Percentiles rank a stretch among this genome's conserved stretches.
Conservation (phyloP, 1,284 basidiomycete species). For the Cystobasidium pallidum region DNA sequence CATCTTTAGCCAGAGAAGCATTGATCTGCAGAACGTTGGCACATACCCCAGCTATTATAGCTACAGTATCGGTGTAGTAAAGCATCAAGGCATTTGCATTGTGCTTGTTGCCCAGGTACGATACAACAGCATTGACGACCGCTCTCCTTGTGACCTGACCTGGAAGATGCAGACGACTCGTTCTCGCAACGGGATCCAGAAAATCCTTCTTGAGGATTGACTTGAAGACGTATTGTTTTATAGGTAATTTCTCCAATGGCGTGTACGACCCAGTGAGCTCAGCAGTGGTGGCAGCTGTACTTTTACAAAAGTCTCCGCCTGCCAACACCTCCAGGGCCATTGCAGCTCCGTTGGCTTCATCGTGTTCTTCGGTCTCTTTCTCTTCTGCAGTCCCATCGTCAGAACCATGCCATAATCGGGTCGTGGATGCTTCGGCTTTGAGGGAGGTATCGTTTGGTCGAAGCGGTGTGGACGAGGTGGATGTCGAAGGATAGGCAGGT, state of each 20-base stretch:
- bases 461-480: not conserved
- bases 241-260: conserved; percentile 4
- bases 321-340: conserved; percentile 33
- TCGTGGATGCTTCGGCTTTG: conserved; percentile 1
- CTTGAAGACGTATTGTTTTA: conserved; percentile 23
- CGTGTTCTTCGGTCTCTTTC: conserved; percentile 20
- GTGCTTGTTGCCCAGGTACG: conserved; percentile 10
- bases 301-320: conserved; percentile 28
- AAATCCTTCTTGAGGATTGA: conserved; percentile 8
- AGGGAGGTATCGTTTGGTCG: not conserved
- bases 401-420: conserved; percentile 9
- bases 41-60: conserved; percentile 9
- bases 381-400: conserved; percentile 20
- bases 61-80: conserved; percentile 20
- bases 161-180: conserved; percentile 1
- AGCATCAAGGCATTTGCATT: conserved; percentile 4
- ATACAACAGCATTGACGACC: conserved; percentile 24
- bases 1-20: not conserved
- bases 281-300: not conserved
- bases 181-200: not conserved
- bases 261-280: not conserved
- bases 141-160: conserved; percentile 15
- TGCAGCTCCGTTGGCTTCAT: conserved; percentile 39
- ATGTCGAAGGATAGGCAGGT: not conserved
- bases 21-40: not conserved